These are phyloP conservation scores for Candida saitoana DNA, from an alignment of 805 yeast genomes.

Conservation along the genomic window DNA sequence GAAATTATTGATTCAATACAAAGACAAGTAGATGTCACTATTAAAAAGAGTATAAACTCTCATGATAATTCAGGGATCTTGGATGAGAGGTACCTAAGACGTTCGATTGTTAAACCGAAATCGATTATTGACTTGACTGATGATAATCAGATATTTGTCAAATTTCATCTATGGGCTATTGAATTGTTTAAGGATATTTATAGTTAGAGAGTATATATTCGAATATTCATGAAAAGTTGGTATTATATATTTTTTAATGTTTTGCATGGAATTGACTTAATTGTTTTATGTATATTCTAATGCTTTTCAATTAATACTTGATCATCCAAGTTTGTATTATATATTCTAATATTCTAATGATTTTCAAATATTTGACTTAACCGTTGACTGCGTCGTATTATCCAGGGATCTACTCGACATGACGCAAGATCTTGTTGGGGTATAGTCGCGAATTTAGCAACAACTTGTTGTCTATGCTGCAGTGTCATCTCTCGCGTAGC, in stretches of 20 bases:
- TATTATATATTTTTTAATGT: too few relatives aligned
- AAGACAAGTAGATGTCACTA: conserved; percentile 13
- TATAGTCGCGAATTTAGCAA: background rate
- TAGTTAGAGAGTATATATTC: too few relatives aligned
- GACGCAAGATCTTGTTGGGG: background rate
- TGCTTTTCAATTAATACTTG: too few relatives aligned
- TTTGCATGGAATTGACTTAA: too few relatives aligned
- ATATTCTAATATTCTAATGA: too few relatives aligned
- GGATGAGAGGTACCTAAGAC: conserved; percentile 52
- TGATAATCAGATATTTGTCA: conserved; percentile 51
- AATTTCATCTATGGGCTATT: conserved; percentile 62
- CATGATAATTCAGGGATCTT: conserved; percentile 20
- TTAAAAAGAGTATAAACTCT: conserved; percentile 15
- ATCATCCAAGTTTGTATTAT: too few relatives aligned
- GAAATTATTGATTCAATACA: conserved; percentile 30
- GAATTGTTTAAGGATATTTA: conserved; percentile 40
- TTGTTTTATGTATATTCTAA: too few relatives aligned
- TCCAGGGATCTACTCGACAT: conserved; percentile 6
- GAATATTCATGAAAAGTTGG: too few relatives aligned
- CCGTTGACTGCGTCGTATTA: conserved; percentile 1
- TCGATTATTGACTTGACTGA: conserved; percentile 52
- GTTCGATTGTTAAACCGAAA: conserved; percentile 52
- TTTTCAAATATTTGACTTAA: too few relatives aligned
- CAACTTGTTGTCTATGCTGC: conserved; percentile 13
- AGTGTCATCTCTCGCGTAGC: conserved; percentile 15